Conservation (phyloP, 2,329 filamentous ascomycete genomes). For the Tolypocladium pustulatum region DNA sequence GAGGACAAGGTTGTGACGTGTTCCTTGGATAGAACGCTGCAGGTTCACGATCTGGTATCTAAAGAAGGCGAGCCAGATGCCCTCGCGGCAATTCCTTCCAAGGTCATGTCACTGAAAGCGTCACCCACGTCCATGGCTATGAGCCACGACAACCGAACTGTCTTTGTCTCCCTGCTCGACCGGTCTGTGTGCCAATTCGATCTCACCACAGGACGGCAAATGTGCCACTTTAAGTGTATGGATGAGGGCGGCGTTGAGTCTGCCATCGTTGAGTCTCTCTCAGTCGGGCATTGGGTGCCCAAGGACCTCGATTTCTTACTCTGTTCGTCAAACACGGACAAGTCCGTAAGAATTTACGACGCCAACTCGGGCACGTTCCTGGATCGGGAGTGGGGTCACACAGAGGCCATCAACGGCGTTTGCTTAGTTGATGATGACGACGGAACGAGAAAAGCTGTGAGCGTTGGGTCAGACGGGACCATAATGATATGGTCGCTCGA, state of each 20-base stretch:
- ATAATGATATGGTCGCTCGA: conserved; percentile 69
- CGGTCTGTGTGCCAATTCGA: conserved; percentile 52
- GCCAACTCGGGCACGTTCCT: conserved; percentile 65
- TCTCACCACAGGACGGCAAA: conserved; percentile 55
- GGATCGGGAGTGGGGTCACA: conserved; percentile 89
- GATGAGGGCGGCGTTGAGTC: conserved; percentile 74
- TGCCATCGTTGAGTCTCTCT: conserved; percentile 72
- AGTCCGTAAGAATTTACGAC: conserved; percentile 87
- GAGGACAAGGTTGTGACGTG: conserved; percentile 72
- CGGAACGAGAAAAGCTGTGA: conserved; percentile 51
- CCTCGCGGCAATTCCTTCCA: conserved; percentile 66
- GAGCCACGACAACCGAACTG: conserved; percentile 46
- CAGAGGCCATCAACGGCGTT: conserved; percentile 82
- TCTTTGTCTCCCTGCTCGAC: conserved; percentile 51
- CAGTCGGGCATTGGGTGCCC: conserved; percentile 45
- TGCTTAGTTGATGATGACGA: conserved; percentile 55
- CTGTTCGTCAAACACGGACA: conserved; percentile 89
- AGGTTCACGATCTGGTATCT: conserved; percentile 68
- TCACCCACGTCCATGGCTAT: conserved; percentile 78
- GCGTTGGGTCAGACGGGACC: conserved; percentile 68
- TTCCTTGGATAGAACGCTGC: conserved; percentile 78
- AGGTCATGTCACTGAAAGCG: conserved; percentile 72
- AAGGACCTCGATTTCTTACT: conserved; percentile 57
- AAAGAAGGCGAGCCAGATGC: conserved; percentile 54
- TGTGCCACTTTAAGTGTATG: conserved; percentile 68